phyloP scores from a whole-genome alignment of 2,329 filamentous ascomycete genomes.

The Boeremia exigua region DNA sequence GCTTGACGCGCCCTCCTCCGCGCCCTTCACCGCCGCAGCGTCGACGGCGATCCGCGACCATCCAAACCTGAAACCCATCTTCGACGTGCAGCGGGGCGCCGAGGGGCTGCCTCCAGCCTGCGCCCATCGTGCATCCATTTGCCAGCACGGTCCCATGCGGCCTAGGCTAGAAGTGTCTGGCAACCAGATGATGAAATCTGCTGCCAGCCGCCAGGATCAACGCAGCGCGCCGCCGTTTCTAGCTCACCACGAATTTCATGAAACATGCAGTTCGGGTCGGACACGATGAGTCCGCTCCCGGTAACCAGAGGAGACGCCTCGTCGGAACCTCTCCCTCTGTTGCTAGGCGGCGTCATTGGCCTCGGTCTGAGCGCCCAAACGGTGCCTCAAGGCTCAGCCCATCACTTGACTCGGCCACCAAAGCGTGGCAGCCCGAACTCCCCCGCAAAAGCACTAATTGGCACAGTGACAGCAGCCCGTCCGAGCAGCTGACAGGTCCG shows the following conservation, averaged over 20 bases:
- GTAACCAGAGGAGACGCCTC: slow-evolving; percentile 9
- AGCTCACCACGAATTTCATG: slow-evolving; percentile 4
- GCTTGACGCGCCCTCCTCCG: neutral
- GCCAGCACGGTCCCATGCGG: slow-evolving; percentile 9
- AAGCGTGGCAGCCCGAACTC: neutral
- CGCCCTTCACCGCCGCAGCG: slow-evolving; percentile 4
- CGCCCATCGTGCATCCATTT: neutral
- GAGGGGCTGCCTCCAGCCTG: neutral
- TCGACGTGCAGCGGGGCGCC: slow-evolving; percentile 1
- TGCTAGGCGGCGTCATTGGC: slow-evolving; percentile 4
- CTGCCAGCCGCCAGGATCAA: slow-evolving; percentile 10
- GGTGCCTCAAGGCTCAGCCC: neutral
- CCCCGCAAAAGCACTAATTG: slow-evolving; percentile 19
- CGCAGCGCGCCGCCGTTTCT: slow-evolving; percentile 8
- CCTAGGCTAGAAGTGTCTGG: slow-evolving; percentile 5
- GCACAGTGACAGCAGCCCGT: slow-evolving; percentile 12
- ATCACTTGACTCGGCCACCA: neutral
- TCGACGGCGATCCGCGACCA: neutral
- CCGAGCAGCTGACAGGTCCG: slow-evolving; percentile 18
- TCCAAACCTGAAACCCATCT: slow-evolving; percentile 9
- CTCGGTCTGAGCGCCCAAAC: neutral
- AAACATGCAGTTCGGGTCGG: slow-evolving; percentile 8
- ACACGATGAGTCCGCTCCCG: slow-evolving; percentile 1
- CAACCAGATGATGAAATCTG: slow-evolving; percentile 13
- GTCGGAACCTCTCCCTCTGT: neutral